Percentiles rank a stretch among this genome's conserved stretches.
phyloP scores from a whole-genome alignment of 768 basidiomycete genomes.

The Amanita inopinata region DNA sequence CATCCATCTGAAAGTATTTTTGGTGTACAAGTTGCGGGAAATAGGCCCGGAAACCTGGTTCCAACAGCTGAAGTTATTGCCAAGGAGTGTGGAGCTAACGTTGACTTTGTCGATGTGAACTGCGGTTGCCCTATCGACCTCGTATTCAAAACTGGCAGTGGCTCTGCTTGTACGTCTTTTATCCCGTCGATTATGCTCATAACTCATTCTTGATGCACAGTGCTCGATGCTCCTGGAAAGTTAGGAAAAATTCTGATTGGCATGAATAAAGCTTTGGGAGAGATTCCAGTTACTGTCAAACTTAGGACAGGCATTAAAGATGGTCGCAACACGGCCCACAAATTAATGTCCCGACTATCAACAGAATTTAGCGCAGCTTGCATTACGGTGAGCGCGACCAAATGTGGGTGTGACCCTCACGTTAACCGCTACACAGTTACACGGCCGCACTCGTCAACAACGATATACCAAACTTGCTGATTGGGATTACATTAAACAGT shows the following conservation, averaged over 20 bases:
- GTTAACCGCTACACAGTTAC: slow-evolving; percentile 50
- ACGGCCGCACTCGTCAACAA: slow-evolving; percentile 91
- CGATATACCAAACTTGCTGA: slow-evolving; percentile 89
- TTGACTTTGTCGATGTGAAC: slow-evolving; percentile 94
- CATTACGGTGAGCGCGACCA: slow-evolving; percentile 27
- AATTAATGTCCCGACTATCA: slow-evolving; percentile 74
- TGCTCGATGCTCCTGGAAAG: slow-evolving; percentile 75
- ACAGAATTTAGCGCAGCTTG: slow-evolving; percentile 38
- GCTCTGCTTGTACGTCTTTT: slow-evolving; percentile 65
- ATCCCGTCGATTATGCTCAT: background rate
- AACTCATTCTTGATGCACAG: slow-evolving; percentile 27
- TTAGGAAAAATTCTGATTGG: slow-evolving; percentile 82
- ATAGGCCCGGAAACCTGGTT: slow-evolving; percentile 69
- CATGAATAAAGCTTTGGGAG: slow-evolving; percentile 86
- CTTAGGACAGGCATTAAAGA: slow-evolving; percentile 92
- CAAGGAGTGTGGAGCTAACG: slow-evolving; percentile 48
- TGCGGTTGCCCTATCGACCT: slow-evolving; percentile 97
- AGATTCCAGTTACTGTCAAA: slow-evolving; percentile 86
- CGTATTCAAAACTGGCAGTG: slow-evolving; percentile 86
- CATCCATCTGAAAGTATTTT: slow-evolving; percentile 84
- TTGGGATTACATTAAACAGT: slow-evolving; percentile 88
- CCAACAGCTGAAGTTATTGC: slow-evolving; percentile 76
- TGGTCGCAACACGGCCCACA: slow-evolving; percentile 78
- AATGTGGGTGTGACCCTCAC: slow-evolving; percentile 3
- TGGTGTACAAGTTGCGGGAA: slow-evolving; percentile 90